Evolutionary conservation across 257 asterid species (phyloP).

Genomic region (Solanum megistacrolobum): DNA sequence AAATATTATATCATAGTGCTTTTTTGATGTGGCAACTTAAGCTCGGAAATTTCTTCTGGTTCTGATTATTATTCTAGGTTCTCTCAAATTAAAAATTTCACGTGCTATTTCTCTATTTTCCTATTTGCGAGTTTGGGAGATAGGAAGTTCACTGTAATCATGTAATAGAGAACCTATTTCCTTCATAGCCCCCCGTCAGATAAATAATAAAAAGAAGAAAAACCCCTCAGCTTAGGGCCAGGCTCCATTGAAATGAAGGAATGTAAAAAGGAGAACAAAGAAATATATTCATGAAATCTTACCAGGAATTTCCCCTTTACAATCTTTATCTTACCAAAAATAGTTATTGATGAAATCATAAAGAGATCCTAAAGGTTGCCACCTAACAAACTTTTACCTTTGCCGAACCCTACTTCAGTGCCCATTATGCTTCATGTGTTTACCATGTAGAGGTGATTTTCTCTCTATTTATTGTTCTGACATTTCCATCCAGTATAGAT

Average conservation of each 20-base stretch:
- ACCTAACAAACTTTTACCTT: not conserved
- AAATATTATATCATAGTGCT: not conserved
- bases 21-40: not conserved
- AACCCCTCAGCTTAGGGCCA: not conserved
- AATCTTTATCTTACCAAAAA: not conserved
- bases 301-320: not conserved
- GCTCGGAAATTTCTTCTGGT: not conserved
- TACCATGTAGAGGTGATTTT: not conserved
- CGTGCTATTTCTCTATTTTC: not conserved
- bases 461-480: not conserved
- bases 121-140: not conserved
- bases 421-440: not conserved
- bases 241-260: not conserved
- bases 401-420: not conserved
- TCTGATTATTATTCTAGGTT: not conserved
- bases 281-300: not conserved
- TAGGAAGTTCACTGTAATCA: not conserved
- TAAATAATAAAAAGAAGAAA: not conserved
- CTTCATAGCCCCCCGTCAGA: not conserved
- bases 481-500: not conserved
- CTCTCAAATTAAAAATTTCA: not conserved
- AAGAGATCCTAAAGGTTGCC: not conserved
- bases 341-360: not conserved
- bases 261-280: not conserved
- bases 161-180: not conserved